Percentiles rank a stretch among this genome's conserved stretches.
Conservation (phyloP, 345 rosid genomes). For the Gossypium sturtianum region DNA sequence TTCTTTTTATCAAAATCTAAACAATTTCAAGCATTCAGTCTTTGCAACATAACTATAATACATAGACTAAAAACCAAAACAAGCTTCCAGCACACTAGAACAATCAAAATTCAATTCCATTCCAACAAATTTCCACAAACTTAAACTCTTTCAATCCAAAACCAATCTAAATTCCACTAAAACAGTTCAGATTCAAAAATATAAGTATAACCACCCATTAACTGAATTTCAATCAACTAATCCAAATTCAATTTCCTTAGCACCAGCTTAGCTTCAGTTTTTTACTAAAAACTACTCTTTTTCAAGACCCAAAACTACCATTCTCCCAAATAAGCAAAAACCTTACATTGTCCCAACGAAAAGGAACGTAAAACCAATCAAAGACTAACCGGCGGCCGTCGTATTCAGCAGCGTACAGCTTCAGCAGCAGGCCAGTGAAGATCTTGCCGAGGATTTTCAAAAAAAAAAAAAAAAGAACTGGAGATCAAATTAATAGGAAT, state of each 20-base stretch:
- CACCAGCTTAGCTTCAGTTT: background rate
- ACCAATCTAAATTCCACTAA: background rate
- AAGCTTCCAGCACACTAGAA: background rate
- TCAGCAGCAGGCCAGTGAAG: background rate
- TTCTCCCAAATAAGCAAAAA: background rate
- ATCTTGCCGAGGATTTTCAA: background rate
- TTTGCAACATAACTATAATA: background rate
- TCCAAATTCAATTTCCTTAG: background rate
- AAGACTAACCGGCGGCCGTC: background rate
- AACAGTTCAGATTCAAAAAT: background rate
- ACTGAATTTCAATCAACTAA: background rate
- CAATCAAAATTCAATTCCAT: background rate
- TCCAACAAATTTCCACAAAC: background rate
- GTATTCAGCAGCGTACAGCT: constrained; percentile 1
- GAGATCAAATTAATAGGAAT: background rate
- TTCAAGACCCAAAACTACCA: background rate
- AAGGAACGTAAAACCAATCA: background rate
- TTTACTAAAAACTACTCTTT: background rate
- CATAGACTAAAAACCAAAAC: background rate
- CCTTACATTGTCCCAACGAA: background rate
- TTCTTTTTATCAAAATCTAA: background rate
- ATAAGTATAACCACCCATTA: background rate
- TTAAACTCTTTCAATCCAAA: background rate
- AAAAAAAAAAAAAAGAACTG: background rate
- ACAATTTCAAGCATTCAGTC: background rate